These are phyloP conservation scores for Solanum chiquidenum DNA, from an alignment of 257 asterid genomes.

Conservation along the genomic window DNA sequence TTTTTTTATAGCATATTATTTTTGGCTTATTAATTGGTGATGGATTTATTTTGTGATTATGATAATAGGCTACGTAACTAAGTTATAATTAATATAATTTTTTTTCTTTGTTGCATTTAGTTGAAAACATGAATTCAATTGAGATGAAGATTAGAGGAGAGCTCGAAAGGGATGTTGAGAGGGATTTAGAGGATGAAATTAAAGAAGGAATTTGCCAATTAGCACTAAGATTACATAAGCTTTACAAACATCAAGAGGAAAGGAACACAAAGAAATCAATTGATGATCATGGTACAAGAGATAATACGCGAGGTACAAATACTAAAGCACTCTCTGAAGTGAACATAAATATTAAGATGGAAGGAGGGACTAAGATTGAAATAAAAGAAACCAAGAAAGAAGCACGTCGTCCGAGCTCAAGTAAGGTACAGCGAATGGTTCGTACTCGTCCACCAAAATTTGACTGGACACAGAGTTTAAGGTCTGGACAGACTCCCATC, in stretches of 20 bases:
- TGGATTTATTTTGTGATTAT: not conserved
- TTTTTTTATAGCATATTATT: not conserved
- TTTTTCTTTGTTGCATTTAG: not conserved
- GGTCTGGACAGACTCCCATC: slow-evolving; percentile 17
- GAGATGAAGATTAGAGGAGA: slow-evolving; percentile 51
- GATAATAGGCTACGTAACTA: not conserved
- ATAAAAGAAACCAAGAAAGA: slow-evolving; percentile 55
- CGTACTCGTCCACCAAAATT: slow-evolving; percentile 10
- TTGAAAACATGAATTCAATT: slow-evolving; percentile 22
- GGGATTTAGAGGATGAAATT: slow-evolving; percentile 52
- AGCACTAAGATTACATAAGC: slow-evolving; percentile 46
- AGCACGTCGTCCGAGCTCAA: not conserved
- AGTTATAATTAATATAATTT: not conserved
- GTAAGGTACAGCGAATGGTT: not conserved
- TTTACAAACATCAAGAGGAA: slow-evolving; percentile 42
- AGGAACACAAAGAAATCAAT: not conserved
- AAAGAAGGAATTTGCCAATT: slow-evolving; percentile 48
- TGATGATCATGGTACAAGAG: not conserved
- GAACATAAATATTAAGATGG: slow-evolving; percentile 54
- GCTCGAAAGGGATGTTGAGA: slow-evolving; percentile 43
- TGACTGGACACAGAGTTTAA: slow-evolving; percentile 49
- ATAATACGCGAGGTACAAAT: not conserved
- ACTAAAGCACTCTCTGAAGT: slow-evolving; percentile 27
- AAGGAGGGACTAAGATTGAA: slow-evolving; percentile 44
- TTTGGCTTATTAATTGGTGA: not conserved